Evolutionary conservation across 805 yeast species (phyloP).

Genomic region (Yarrowia sp.): DNA sequence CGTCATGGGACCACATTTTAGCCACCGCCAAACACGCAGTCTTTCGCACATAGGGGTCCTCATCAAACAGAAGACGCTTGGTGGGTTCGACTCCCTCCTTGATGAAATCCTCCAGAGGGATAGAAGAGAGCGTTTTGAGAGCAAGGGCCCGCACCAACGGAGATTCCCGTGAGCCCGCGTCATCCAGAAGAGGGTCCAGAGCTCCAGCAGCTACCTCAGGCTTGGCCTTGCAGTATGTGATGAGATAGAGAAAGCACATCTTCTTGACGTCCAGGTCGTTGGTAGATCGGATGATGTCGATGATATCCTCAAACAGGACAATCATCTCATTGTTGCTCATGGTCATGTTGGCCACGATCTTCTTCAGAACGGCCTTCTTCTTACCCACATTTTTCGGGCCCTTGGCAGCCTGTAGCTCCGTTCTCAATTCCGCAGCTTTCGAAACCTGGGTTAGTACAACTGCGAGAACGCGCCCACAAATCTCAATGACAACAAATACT

Average conservation of each 20-base stretch:
- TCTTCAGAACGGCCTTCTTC: constrained; percentile 63
- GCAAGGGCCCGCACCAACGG: constrained; percentile 65
- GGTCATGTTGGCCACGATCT: constrained; percentile 81
- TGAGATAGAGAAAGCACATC: constrained; percentile 71
- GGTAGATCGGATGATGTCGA: constrained; percentile 52
- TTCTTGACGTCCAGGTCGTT: constrained; percentile 74
- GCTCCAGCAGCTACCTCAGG: constrained; percentile 65
- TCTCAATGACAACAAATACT: constrained; percentile 6
- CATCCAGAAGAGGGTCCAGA: constrained; percentile 61
- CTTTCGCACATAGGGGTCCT: constrained; percentile 67
- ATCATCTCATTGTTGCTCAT: constrained; percentile 82
- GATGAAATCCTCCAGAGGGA: constrained; percentile 61
- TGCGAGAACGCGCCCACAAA: not conserved
- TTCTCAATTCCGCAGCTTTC: constrained; percentile 51
- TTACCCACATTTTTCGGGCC: constrained; percentile 49
- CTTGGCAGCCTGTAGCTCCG: constrained; percentile 49
- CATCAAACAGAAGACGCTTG: constrained; percentile 53
- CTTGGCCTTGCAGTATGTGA: constrained; percentile 64
- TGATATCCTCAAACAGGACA: constrained; percentile 67
- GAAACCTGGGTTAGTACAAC: constrained; percentile 43
- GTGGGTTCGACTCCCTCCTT: constrained; percentile 56
- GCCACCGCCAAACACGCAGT: constrained; percentile 75
- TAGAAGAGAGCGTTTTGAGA: constrained; percentile 66
- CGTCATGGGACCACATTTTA: constrained; percentile 65
- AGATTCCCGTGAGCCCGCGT: constrained; percentile 56